Base-by-base conservation (phyloP, 192 early-diverging fungal species). In the Bifiguratus adelaidae region DNA sequence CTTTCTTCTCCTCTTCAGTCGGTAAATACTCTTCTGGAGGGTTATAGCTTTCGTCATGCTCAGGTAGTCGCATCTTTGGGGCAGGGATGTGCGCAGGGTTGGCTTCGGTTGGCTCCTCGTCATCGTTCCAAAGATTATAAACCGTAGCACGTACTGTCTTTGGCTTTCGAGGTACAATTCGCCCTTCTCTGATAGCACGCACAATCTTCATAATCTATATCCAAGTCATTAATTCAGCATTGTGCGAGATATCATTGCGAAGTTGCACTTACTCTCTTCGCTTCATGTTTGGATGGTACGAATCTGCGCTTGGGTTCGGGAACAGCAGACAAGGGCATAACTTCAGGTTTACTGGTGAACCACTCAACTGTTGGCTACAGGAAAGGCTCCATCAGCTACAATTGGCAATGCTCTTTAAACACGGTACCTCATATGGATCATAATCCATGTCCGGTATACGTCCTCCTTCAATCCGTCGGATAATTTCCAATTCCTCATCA, bases 241-340 rank as follows among this genome's bases (percentile, higher is more conserved):
- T 36, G 11, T 8, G 15, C 28, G 22, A 36, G 8, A 27, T 3
- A 35, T 41, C 13, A 6, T 11, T 7, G 22, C 18, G 20, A 34
- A 24, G 25, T 23, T 13, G 28, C 13, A 37, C 23, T 15, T 60
- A 81, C 82, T 63, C 76, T 83, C 63, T 84, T 88, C 29, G 83
- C 88, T 70, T 99, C 96, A 67, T 77, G 80, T 66, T 92, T 95
- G 33, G 92, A 96, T 13, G 94, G 94, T 46, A 95, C 58, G 49
- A 97, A 99, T 5, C 96, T 77, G 19, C 90, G 68, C 77, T 99
- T 99, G 13, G 94, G 88, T 56, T 93, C 91, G 36, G 89, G 88
- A n/a, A 87, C 85, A n/a, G 81, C 78, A 41, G 67, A 77, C 33
- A 96, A 55, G n/a, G 96, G 91, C 65, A 73, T 83, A 12, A 77